Evolutionary conservation across 1,284 basidiomycete species (phyloP), one percentile per base, ranked within the genome.

Genomic region (Paramarasmius palmivorus): DNA sequence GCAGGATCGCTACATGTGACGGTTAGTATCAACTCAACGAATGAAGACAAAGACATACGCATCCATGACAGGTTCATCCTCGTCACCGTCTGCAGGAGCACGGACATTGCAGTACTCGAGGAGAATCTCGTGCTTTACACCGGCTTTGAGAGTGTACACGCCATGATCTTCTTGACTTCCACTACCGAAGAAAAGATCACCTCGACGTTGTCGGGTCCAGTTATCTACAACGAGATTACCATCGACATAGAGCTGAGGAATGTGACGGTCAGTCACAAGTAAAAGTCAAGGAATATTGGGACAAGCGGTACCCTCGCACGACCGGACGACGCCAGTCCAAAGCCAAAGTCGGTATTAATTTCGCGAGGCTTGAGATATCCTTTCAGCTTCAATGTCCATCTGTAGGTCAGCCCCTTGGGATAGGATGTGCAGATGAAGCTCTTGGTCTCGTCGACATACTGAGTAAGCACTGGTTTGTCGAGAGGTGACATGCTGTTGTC

Each of bases 31-130:
- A n/a, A n/a, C 37, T 12, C 47, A 23, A 4, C 22, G 34, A 22
- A 49, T 42, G 68, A 59, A 4, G 47, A 12, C 22, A 34, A 23
- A 29, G 39, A 55, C 57, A 39, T 35, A 78, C 76, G 69, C 73
- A 57, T 85, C 79, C 76, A 87, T 82, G 7, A 87, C 65, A 6
- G 65, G 62, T 63, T 88, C 81, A 58, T 83, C 79, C 52, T 82
- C 82, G 53, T 88, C 86, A 1, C 75, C 78, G 53, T 84, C 81
- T 2, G 70, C 82, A 10, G 85, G 84, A 1, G 70, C 83, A 38
- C 81, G 78, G 39, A 90, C 84, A 62, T 88, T 88, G 65, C 80
- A 84, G 63, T 78, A 89, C 55, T 88, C 85, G 29, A 91, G 78
- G 37, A 76, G 69, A 48, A 92, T 71, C 37, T 79, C 69, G 64